Conservation (phyloP, 2,329 filamentous ascomycete species). For the Scytalidium sp. region DNA sequence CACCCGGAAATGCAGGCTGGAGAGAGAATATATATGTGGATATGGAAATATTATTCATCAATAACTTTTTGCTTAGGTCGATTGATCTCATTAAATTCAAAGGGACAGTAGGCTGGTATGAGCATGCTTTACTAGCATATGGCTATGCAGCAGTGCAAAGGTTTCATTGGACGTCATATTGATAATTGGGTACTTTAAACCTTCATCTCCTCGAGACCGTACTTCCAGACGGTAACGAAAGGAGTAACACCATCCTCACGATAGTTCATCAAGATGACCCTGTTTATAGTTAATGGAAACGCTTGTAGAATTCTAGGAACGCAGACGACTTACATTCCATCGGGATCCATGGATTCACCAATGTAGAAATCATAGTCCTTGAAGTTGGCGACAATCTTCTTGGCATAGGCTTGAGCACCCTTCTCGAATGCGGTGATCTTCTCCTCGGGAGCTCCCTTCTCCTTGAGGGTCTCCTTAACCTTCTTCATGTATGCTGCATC, state of each 20-base stretch:
- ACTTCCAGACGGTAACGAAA: slow-evolving; percentile 90
- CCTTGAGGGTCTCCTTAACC: slow-evolving; percentile 69
- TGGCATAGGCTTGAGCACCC: slow-evolving; percentile 70
- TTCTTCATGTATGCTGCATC: slow-evolving; percentile 84
- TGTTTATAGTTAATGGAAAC: slow-evolving; percentile 31
- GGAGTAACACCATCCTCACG: slow-evolving; percentile 93
- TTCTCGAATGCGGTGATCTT: slow-evolving; percentile 77
- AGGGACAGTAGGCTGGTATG: neutral
- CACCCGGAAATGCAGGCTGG: neutral
- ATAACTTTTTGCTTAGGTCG: neutral
- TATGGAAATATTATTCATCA: neutral
- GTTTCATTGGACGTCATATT: neutral
- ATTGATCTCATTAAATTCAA: neutral
- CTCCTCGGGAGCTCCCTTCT: slow-evolving; percentile 58
- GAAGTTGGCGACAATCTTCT: slow-evolving; percentile 79
- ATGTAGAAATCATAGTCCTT: slow-evolving; percentile 96
- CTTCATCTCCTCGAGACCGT: slow-evolving; percentile 86
- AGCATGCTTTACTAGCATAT: neutral
- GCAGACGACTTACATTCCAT: slow-evolving; percentile 74
- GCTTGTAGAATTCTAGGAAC: neutral
- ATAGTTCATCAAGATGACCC: slow-evolving; percentile 93
- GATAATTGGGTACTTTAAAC: slow-evolving; percentile 57
- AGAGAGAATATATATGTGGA: neutral
- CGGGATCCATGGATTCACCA: slow-evolving; percentile 87
- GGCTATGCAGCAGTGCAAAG: neutral